Percentiles rank a stretch among this genome's conserved stretches.
phyloP scores from a whole-genome alignment of 1,284 basidiomycete genomes.

The Ceratobasidium sp. region DNA sequence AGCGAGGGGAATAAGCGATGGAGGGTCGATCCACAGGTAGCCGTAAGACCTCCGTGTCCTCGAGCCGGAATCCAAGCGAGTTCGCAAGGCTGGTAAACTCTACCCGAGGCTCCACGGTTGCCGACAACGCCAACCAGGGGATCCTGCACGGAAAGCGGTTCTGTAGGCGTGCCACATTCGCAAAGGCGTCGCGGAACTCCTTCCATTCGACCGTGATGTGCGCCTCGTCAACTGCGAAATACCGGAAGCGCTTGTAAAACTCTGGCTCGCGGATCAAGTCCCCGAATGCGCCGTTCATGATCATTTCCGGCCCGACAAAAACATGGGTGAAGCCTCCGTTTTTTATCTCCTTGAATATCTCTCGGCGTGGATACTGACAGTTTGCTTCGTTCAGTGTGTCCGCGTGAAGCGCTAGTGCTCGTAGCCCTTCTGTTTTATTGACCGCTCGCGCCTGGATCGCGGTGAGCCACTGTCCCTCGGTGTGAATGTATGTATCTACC shows the following conservation, averaged over 20 bases:
- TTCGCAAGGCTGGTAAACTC: not conserved
- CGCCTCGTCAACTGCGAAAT: constrained; percentile 1
- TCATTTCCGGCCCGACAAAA: not conserved
- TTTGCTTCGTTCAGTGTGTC: not conserved
- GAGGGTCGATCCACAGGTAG: not conserved
- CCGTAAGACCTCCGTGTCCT: not conserved
- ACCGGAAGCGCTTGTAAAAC: not conserved
- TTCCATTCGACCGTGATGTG: not conserved
- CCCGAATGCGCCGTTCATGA: not conserved
- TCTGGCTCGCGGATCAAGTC: not conserved
- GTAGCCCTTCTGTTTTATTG: not conserved
- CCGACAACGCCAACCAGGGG: constrained; percentile 1
- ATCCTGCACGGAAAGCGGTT: not conserved
- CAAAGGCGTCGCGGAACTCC: not conserved
- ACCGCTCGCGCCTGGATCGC: not conserved
- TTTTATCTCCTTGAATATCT: not conserved
- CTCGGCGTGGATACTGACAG: not conserved
- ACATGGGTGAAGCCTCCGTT: not conserved
- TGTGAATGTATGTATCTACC: not conserved
- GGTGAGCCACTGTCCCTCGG: not conserved
- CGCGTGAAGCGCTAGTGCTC: not conserved
- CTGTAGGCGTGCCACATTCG: not conserved
- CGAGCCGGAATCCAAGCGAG: not conserved
- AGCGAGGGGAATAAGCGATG: not conserved
- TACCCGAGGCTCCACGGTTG: not conserved